Evolutionary conservation across 2,329 filamentous ascomycete genomes (phyloP), one percentile per base, ranked within the genome.

Genomic region (Cucurbitaria berberidis): DNA sequence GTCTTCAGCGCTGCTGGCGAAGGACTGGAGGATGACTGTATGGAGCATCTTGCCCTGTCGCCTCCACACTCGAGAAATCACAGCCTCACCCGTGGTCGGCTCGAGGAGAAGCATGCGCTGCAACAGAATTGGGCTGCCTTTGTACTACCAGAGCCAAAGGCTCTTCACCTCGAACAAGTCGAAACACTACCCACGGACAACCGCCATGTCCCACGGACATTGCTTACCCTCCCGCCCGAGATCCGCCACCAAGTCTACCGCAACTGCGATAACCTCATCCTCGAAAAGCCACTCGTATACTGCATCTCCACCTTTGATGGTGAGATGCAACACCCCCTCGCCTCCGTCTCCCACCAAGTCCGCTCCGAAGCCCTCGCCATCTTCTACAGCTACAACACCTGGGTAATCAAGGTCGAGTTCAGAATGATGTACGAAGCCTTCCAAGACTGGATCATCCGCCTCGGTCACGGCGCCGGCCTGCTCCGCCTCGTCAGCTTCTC

Each of bases 351-450:
- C 22, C 67, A 65, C 5, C 69, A 69, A 16, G 63, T 76, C 38
- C 73, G 74, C 44, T 55, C 65, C 42, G 74, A 76, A 60, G 66
- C 70, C 16, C 72, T 75, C 32, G 69, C 72, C 48, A 71, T 76
- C 32, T 76, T 75, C 68, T 75, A 76, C 65, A 69, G 67, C 61
- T 72, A 75, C 59, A 76, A 76, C 48, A 70, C 66, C 2, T 76
- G 74, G 74, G 63, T 70, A 49, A 70, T 75, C 62, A 75, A 75
- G 51, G 68, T 74, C 15, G 74, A 76, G 53, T 74, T 73, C 57
- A 63, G 65, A 9, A 70, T 74, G 62, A 75, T 76, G 67, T 75
- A 76, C 59, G 72, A 76, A 53, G 69, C 67, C 34, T 76, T 76
- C 58, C 70, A 65, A 44, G 66, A 70, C 55, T 76, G 74, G 74